phyloP scores from a whole-genome alignment of 129 eudicot genomes.

The Artemisia argyi region DNA sequence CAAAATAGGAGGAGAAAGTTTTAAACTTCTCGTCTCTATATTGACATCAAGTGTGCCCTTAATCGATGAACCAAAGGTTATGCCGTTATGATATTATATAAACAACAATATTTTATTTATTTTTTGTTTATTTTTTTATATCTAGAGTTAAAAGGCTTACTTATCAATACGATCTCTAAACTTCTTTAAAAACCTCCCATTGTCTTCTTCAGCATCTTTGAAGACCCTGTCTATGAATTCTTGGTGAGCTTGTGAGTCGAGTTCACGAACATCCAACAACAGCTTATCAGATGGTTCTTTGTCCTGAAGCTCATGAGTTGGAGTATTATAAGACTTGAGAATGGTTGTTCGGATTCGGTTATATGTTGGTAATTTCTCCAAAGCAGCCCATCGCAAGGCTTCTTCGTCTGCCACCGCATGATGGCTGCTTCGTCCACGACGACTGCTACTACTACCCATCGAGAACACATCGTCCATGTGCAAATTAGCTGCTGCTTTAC shows the following conservation, averaged over 20 bases:
- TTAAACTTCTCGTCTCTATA: no score
- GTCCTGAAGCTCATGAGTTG: not conserved
- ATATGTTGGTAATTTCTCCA: conserved; percentile 57
- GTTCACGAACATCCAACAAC: conserved; percentile 30
- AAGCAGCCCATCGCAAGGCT: conserved; percentile 59
- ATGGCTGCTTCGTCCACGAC: conserved; percentile 18
- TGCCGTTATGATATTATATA: no score
- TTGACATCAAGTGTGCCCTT: no score
- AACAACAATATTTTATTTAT: no score
- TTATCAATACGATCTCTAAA: conserved; percentile 52
- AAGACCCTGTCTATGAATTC: conserved; percentile 51
- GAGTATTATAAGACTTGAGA: conserved; percentile 31
- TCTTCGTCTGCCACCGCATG: conserved; percentile 43
- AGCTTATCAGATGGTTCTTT: conserved; percentile 25
- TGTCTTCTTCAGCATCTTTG: conserved; percentile 63
- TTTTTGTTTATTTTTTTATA: no score
- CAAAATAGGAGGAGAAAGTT: no score
- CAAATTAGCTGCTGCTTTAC: not conserved
- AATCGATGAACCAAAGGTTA: not conserved
- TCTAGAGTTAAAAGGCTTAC: conserved; percentile 33
- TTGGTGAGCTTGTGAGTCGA: conserved; percentile 31
- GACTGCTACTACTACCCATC: conserved; percentile 7
- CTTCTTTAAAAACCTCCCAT: conserved; percentile 54
- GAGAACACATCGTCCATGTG: conserved; percentile 11
- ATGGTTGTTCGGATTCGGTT: conserved; percentile 39